phyloP scores from a whole-genome alignment of 805 yeast species.

The Nakazawaea ishiwadae region DNA sequence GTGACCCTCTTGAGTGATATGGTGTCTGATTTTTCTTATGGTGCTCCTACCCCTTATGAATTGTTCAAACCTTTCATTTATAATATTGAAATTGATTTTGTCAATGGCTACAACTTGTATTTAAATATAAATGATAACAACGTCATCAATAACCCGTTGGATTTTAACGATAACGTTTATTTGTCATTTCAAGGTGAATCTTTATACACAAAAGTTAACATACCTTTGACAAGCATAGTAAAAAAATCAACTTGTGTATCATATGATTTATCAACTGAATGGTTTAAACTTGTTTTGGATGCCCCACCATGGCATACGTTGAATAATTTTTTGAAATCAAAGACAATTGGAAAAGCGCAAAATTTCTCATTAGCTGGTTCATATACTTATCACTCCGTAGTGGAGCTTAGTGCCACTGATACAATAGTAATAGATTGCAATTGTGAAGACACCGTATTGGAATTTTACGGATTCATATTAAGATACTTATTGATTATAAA shows the following conservation, averaged over 20 bases:
- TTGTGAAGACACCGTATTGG: slow-evolving; percentile 63
- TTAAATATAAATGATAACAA: slow-evolving; percentile 84
- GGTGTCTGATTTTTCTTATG: slow-evolving; percentile 70
- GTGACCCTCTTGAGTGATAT: slow-evolving; percentile 67
- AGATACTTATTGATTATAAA: slow-evolving; percentile 70
- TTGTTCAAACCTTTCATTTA: slow-evolving; percentile 70
- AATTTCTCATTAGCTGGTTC: slow-evolving; percentile 61
- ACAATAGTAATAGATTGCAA: slow-evolving; percentile 58
- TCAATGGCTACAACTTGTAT: slow-evolving; percentile 49
- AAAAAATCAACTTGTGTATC: slow-evolving; percentile 46
- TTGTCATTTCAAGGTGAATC: slow-evolving; percentile 66
- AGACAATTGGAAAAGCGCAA: slow-evolving; percentile 64
- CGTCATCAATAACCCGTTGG: slow-evolving; percentile 85
- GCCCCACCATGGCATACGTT: slow-evolving; percentile 94
- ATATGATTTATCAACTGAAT: slow-evolving; percentile 49
- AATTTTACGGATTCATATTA: slow-evolving; percentile 75
- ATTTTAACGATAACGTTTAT: slow-evolving; percentile 74
- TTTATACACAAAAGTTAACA: slow-evolving; percentile 37
- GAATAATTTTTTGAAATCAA: slow-evolving; percentile 59
- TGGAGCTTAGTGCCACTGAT: slow-evolving; percentile 68
- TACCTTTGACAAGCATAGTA: slow-evolving; percentile 59
- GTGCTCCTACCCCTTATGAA: slow-evolving; percentile 68
- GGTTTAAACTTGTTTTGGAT: slow-evolving; percentile 57
- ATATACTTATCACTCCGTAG: slow-evolving; percentile 52
- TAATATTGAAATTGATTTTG: slow-evolving; percentile 52